Evolutionary conservation across 495 filamentous ascomycete species (phyloP), one percentile per base, ranked within the genome.

Genomic region (Podospora pseudoanserina): DNA sequence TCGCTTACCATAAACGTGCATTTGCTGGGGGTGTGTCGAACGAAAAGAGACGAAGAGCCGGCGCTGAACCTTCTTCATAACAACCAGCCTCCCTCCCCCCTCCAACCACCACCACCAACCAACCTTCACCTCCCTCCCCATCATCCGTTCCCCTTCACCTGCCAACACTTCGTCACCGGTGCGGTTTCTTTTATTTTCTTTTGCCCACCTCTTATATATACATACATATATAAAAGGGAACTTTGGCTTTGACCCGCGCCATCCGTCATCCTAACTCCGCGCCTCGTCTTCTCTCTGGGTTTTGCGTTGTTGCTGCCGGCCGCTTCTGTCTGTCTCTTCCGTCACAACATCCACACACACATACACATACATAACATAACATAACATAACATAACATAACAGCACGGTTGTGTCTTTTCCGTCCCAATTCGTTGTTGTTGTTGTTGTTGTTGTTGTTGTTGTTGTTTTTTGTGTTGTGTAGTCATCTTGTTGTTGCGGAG

Each of bases 381-480:
- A 23, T 23, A 23, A 23, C 20, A 23, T 23, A 23, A 23, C 23
- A 23, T 23, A 23, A 23, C 23, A 23, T 23, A 32, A 32, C 70
- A 39, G 23, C 16, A 32, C 32, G 34, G 64, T 59, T 67, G 7
- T 49, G 5, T 16, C 13, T 13, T 13, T 68, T 61, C 66, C 68
- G 53, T 67, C 71, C 54, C 64, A 63, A 68, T 28, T 60, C 57
- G 65, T 71, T 66, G 57, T 60, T 73, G 69, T 70, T 68, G 65
- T 34, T 63, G 30, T 32, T 23, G 23, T 23, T 23, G 23, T 23
- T 23, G 23, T 23, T 23, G 0, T 23, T 19, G 19, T 19, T 19
- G 19, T 19, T 19, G 19, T 19, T 19, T 19, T 23, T 2, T 23
- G 23, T 23, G 23, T 23, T 23, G 23, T 23, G 23, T 23, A 23